These are phyloP conservation scores for Ophiostoma ulmi DNA, from an alignment of 2,329 filamentous ascomycete species.

Conservation along the genomic window DNA sequence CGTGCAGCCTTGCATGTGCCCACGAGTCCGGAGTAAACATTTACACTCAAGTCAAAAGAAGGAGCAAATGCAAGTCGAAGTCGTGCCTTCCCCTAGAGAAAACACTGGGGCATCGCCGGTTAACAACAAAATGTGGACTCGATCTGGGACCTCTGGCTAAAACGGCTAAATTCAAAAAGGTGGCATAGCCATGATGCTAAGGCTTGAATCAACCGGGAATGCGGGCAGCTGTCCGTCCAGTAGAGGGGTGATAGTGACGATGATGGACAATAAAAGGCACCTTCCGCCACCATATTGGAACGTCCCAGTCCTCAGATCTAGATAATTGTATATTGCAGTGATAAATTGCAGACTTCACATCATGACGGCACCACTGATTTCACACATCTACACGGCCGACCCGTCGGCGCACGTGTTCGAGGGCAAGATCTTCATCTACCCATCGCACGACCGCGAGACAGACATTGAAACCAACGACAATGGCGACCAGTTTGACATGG, in stretches of 20 bases:
- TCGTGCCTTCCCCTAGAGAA: background rate
- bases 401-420: conserved; percentile 78
- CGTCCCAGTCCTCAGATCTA: no score
- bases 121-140: conserved; percentile 10
- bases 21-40: background rate
- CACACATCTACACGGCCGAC: conserved; percentile 73
- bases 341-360: background rate
- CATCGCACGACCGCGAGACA: conserved; percentile 73
- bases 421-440: conserved; percentile 70
- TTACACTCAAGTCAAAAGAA: background rate
- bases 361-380: conserved; percentile 58
- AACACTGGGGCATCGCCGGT: conserved; percentile 8
- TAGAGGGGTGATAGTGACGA: background rate
- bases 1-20: conserved; percentile 1
- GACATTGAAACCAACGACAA: conserved; percentile 74
- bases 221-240: conserved; percentile 2
- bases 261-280: background rate
- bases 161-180: conserved; percentile 9
- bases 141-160: conserved; percentile 10
- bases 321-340: no score
- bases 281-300: background rate
- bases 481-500: conserved; percentile 81
- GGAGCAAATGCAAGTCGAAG: background rate
- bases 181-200: conserved; percentile 6
- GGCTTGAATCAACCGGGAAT: background rate